Evolutionary conservation across 768 basidiomycete genomes (phyloP), one percentile per base, ranked within the genome.

Genomic region (Neoboletus subvelutipes): DNA sequence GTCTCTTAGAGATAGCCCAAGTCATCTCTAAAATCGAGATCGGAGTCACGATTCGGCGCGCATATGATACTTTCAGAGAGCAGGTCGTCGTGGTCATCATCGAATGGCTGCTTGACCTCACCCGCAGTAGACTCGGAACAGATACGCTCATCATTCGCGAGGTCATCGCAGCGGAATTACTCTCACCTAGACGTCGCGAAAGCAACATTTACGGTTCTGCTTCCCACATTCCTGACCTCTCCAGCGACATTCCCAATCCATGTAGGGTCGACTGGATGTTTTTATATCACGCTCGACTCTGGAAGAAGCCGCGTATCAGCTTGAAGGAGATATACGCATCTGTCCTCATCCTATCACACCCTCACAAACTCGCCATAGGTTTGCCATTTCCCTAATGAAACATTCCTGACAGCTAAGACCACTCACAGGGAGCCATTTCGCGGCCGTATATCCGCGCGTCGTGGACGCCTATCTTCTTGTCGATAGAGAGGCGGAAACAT

Each of bases 401-500:
- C 28, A 28, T 63, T 9, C 24, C 13, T 9, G 9, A 31, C 5
- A 28, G 11, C 59, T 68, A 24, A 64, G n/a, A 12, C 42, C 15
- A 17, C 41, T 47, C 26, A 15, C 55, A 94, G 93, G 91, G 12
- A 84, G 87, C 6, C 90, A 88, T 63, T 94, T 94, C 69, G 88
- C 92, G 0, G 82, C 81, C 52, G 85, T 92, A 11, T 99, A 98
- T 73, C 87, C 87, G 55, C 81, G 87, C 63, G 79, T 98, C 48
- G 89, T 95, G 63, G 92, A 96, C 63, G 84, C 92, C 2, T 98
- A 95, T 73, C 84, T 98, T 10, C 84, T 96, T 45, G 84, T 90
- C 22, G 97, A 98, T 64, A 83, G 95, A 13, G 96, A 99, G 69
- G 88, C 92, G 1, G 97, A 99, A 69, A 93, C 92, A 8, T 94